Evolutionary conservation across 108 stramenopile species (phyloP).

Genomic region (Nannochloropsis oceanica): DNA sequence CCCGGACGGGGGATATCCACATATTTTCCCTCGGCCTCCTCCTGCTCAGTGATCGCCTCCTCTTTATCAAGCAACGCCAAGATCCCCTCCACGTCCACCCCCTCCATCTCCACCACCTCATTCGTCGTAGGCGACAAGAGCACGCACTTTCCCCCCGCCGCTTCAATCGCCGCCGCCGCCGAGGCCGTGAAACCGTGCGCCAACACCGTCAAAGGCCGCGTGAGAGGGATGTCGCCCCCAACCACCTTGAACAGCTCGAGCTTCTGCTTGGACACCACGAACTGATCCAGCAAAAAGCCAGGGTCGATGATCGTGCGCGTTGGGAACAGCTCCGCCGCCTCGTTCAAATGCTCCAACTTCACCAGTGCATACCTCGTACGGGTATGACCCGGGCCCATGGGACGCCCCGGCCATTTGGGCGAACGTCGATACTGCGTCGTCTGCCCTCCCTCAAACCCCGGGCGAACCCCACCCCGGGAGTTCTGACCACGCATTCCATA

Average conservation of each 20-base stretch:
- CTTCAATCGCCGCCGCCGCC: conserved; percentile 77
- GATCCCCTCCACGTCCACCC: conserved; percentile 1
- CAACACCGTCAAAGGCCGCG: conserved; percentile 77
- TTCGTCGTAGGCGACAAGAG: conserved; percentile 68
- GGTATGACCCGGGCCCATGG: conserved; percentile 78
- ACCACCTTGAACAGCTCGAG: conserved; percentile 73
- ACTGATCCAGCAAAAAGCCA: conserved; percentile 45
- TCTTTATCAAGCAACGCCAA: not conserved
- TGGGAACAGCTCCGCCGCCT: conserved; percentile 4
- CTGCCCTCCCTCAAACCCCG: conserved; percentile 95
- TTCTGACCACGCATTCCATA: conserved; percentile 97
- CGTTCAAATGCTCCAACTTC: conserved; percentile 48
- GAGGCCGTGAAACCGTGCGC: conserved; percentile 86
- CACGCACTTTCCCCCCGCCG: conserved; percentile 75
- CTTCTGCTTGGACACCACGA: conserved; percentile 66
- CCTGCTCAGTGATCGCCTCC: not conserved
- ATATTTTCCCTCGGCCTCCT: not conserved
- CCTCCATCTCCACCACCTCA: conserved; percentile 35
- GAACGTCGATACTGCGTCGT: conserved; percentile 74
- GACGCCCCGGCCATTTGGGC: conserved; percentile 78
- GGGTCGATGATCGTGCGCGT: conserved; percentile 1
- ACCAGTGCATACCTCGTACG: conserved; percentile 47
- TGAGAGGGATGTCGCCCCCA: conserved; percentile 59
- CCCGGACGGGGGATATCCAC: not conserved
- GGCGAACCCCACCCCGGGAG: conserved; percentile 60